Evolutionary conservation across 179 eudicot genomes (phyloP).

Genomic region (Gypsophila paniculata): DNA sequence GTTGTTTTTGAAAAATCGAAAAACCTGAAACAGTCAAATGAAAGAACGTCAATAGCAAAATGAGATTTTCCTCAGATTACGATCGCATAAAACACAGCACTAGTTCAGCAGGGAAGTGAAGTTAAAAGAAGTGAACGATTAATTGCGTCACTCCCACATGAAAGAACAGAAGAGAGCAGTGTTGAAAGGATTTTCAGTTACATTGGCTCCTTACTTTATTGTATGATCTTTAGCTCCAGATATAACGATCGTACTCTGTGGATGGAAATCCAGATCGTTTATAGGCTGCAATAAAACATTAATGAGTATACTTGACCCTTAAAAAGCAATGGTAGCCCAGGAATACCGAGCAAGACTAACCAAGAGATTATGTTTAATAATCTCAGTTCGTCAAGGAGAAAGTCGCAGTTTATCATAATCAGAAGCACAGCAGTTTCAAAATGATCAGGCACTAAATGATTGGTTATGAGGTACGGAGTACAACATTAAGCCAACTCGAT

Average conservation of each 20-base stretch:
- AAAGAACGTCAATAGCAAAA: conserved; percentile 16
- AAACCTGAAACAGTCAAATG: conserved; percentile 41
- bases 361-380: neutral
- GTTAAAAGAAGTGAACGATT: too few species aligned
- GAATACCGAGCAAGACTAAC: neutral
- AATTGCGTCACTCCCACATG: conserved; percentile 5
- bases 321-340: neutral
- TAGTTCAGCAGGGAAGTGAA: neutral
- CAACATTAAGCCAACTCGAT: neutral
- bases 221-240: conserved; percentile 84
- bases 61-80: neutral
- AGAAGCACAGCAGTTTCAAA: neutral
- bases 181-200: conserved; percentile 5
- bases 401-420: neutral
- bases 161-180: neutral
- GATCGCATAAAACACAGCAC: neutral
- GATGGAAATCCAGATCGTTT: conserved; percentile 86
- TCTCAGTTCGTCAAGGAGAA: neutral
- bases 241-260: conserved; percentile 60
- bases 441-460: neutral
- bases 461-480: neutral
- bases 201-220: conserved; percentile 50
- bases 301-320: conserved; percentile 3
- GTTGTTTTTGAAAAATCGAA: conserved; percentile 79
- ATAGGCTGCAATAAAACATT: conserved; percentile 57